Percentiles rank a stretch among this genome's conserved stretches.
These are phyloP conservation scores for Russula brevipes DNA, from an alignment of 768 basidiomycete species.

Conservation along the genomic window DNA sequence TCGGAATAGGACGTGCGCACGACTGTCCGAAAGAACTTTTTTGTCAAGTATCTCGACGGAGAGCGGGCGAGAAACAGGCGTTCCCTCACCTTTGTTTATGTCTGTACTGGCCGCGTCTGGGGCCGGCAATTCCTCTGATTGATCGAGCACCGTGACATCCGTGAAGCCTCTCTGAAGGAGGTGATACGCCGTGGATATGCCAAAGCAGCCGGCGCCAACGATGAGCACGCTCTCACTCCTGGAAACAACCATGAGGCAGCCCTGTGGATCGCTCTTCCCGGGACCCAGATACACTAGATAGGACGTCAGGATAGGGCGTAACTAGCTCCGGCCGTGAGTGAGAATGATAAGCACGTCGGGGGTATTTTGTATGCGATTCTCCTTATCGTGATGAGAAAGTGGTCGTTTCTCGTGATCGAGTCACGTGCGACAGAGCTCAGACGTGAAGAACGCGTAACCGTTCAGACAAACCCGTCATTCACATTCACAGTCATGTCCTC, in stretches of 20 bases:
- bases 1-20: conserved; percentile 72
- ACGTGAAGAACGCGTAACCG: neutral
- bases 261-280: too few relatives aligned
- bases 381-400: too few relatives aligned
- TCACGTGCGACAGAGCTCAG: neutral
- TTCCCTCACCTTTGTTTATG: conserved; percentile 39
- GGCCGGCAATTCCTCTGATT: conserved; percentile 64
- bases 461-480: neutral
- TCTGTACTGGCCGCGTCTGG: conserved; percentile 72
- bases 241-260: conserved; percentile 5
- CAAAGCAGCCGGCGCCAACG: conserved; percentile 81
- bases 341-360: too few relatives aligned
- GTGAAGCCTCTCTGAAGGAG: conserved; percentile 65
- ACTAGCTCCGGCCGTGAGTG: neutral
- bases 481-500: conserved; percentile 28
- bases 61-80: neutral
- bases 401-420: neutral
- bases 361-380: too few relatives aligned
- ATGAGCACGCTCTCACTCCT: conserved; percentile 47
- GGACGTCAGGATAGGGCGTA: neutral
- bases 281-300: neutral
- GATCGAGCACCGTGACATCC: conserved; percentile 71
- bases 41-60: neutral
- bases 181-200: conserved; percentile 79
- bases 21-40: conserved; percentile 38